These are phyloP conservation scores for Xylaria sp. DNA, from an alignment of 2,329 filamentous ascomycete genomes.

Conservation along the genomic window DNA sequence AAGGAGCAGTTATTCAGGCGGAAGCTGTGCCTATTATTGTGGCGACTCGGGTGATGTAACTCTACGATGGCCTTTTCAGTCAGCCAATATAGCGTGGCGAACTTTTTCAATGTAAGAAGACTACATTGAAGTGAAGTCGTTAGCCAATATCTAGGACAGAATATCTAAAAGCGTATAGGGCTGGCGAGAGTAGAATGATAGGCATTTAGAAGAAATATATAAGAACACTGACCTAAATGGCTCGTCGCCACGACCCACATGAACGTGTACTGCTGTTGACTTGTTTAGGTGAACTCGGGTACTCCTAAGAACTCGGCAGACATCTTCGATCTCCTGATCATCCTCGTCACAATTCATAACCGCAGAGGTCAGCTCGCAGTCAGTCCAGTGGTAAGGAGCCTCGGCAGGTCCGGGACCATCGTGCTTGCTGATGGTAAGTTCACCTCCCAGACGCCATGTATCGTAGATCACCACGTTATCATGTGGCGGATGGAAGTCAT, in stretches of 20 bases:
- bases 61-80: constrained; percentile 38
- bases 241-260: constrained; percentile 44
- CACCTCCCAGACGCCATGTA: constrained; percentile 39
- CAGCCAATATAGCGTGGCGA: constrained; percentile 39
- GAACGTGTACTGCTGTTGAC: constrained; percentile 42
- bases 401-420: neutral
- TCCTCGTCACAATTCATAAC: constrained; percentile 37
- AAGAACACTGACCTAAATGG: constrained; percentile 35
- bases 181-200: neutral
- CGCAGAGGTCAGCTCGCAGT: constrained; percentile 42
- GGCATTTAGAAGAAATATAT: neutral
- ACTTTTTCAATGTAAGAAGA: constrained; percentile 44
- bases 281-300: constrained; percentile 42
- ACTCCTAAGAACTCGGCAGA: constrained; percentile 39
- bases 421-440: constrained; percentile 29
- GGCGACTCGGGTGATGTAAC: constrained; percentile 44
- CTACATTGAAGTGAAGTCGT: constrained; percentile 19
- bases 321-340: constrained; percentile 31
- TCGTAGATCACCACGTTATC: constrained; percentile 38
- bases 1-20: constrained; percentile 26
- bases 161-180: neutral
- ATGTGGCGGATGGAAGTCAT: constrained; percentile 37
- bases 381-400: constrained; percentile 34
- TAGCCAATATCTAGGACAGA: neutral
- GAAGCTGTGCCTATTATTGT: constrained; percentile 25